Evolutionary conservation across 306 rosid genomes (phyloP).

Genomic region (Sindora glabra): DNA sequence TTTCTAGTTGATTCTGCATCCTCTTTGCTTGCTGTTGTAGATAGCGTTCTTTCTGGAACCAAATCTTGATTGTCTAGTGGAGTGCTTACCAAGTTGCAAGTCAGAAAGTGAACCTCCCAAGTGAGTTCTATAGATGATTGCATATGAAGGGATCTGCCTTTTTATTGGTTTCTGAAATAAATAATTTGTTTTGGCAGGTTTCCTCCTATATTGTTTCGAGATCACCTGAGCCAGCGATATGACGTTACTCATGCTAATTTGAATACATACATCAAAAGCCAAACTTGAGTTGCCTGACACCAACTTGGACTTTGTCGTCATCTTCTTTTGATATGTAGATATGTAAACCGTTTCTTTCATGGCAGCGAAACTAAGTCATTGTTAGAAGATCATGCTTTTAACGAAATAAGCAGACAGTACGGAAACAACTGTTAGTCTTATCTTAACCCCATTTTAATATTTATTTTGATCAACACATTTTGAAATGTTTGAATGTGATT

Average conservation of each 20-base stretch:
- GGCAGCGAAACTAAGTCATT: too few species aligned
- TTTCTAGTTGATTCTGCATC: too few species aligned
- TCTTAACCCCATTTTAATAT: too few species aligned
- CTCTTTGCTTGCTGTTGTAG: constrained; percentile 41
- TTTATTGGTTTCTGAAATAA: not conserved
- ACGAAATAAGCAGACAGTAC: too few species aligned
- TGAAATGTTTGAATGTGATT: too few species aligned
- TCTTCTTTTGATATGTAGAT: too few species aligned
- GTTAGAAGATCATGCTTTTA: too few species aligned
- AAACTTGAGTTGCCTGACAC: too few species aligned
- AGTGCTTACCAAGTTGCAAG: constrained; percentile 86
- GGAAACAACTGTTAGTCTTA: too few species aligned
- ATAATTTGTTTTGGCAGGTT: constrained; percentile 29
- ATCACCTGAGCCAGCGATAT: constrained; percentile 65
- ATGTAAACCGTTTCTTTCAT: too few species aligned
- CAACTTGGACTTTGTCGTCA: too few species aligned
- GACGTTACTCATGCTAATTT: constrained; percentile 58
- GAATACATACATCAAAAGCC: constrained; percentile 30
- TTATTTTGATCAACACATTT: too few species aligned
- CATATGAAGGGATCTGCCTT: not conserved
- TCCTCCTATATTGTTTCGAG: constrained; percentile 59
- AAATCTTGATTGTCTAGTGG: constrained; percentile 69
- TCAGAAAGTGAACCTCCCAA: constrained; percentile 75
- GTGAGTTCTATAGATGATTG: constrained; percentile 47
- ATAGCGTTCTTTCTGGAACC: constrained; percentile 85